Base-by-base conservation (phyloP, 1,284 basidiomycete species). In the Austroboletus olivaceoglutinosus region DNA sequence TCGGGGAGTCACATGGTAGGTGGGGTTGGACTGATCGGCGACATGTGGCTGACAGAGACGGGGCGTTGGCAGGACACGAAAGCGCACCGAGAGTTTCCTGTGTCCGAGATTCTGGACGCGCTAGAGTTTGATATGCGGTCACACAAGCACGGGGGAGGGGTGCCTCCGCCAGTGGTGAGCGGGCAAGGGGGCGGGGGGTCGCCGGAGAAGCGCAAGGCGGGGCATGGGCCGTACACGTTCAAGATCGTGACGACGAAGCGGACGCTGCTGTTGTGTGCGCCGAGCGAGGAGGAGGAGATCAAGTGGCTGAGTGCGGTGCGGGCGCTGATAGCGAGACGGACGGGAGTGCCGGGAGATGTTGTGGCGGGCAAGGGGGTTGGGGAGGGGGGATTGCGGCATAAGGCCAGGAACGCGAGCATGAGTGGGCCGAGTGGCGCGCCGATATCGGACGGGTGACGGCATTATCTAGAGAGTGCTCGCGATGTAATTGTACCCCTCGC, bases 221-320 rank as follows among this genome's bases (percentile, higher is more conserved):
- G 62, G 21, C 69, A 73, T 47, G 70, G 66, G 30, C 64, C 72
- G 9, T 76, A 81, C 66, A 91, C 89, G 46, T 98, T 99, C 83
- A 93, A 97, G 73, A 89, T 99, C 54, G 90, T 99, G 59, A 98
- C 94, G 29, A 94, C 93, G 52, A 95, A 96, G 70, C 82, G 93
- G 50, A 88, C 90, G 21, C 78, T 93, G 55, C 72, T 98, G 51
- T 77, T 98, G 19, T 98, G 94, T 62, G 97, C 96, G 11, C 96
- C 97, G 4, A 89, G 82, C 50, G 97, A 99, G 70, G 97, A 98
- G 61, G 96, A 99, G 61, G 97, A 99, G 73, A 97, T 99, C 71
- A 91, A 91, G 68, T 99, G 97, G 97, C 76, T 99, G 38, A 93
- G 93, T 41, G 93, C 95, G 10, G 82, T 99, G 42, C 86, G 93